A percentile compares a stretch with the other conserved stretches of the same genome.
These are phyloP conservation scores for Fusarium devonianum DNA, from an alignment of 2,329 filamentous ascomycete genomes.

Conservation along the genomic window DNA sequence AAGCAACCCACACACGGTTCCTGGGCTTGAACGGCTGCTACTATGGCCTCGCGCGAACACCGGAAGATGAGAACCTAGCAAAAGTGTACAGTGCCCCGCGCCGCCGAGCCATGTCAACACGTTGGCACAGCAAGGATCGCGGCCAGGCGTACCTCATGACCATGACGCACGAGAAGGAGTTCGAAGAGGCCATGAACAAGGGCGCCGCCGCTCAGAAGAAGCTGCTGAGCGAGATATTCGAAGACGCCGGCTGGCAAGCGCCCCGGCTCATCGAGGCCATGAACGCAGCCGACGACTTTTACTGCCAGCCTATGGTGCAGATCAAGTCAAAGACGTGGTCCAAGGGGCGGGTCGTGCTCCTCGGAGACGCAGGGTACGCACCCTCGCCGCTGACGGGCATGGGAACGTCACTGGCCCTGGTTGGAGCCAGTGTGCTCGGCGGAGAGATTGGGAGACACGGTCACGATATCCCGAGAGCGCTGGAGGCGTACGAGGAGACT, in stretches of 20 bases:
- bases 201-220: constrained; percentile 48
- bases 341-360: constrained; percentile 49
- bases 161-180: constrained; percentile 43
- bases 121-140: constrained; percentile 29
- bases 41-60: constrained; percentile 9
- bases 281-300: constrained; percentile 52
- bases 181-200: constrained; percentile 32
- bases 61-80: constrained; percentile 16
- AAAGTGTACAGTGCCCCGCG: constrained; percentile 21
- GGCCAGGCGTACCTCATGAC: constrained; percentile 41
- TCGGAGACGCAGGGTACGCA: constrained; percentile 59
- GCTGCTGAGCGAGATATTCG: constrained; percentile 50
- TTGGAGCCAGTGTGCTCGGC: constrained; percentile 59
- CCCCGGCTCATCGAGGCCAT: constrained; percentile 48
- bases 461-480: constrained; percentile 39
- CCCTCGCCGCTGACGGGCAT: constrained; percentile 57
- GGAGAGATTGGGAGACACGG: constrained; percentile 49
- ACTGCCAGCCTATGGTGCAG: constrained; percentile 51
- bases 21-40: constrained; percentile 21
- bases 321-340: constrained; percentile 50
- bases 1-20: constrained; percentile 11
- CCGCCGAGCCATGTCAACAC: constrained; percentile 19
- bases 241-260: constrained; percentile 56
- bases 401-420: constrained; percentile 55
- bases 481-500: constrained; percentile 50